These are phyloP conservation scores for Decorospora gaudefroyi DNA, from an alignment of 2,329 filamentous ascomycete species.

Conservation along the genomic window DNA sequence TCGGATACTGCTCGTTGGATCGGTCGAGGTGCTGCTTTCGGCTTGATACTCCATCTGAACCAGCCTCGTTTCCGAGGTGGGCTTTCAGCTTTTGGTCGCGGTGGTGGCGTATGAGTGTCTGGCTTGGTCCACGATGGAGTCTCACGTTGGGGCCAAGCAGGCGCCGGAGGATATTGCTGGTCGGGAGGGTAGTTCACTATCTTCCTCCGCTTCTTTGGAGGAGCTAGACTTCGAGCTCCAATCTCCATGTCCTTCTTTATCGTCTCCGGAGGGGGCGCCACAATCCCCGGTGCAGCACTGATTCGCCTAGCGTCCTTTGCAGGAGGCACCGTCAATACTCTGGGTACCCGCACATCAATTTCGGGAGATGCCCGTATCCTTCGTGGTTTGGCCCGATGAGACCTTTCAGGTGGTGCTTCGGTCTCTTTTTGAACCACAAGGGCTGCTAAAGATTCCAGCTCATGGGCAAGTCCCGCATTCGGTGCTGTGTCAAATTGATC, in stretches of 20 bases:
- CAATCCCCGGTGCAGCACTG: slow-evolving; percentile 7
- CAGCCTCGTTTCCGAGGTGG: slow-evolving; percentile 16
- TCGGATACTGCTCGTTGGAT: background rate
- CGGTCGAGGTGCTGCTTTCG: slow-evolving; percentile 15
- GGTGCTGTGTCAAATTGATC: background rate
- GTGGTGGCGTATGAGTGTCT: slow-evolving; percentile 22
- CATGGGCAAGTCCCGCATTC: background rate
- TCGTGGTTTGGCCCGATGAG: background rate
- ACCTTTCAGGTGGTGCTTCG: background rate
- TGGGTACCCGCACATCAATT: slow-evolving; percentile 7
- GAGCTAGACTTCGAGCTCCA: background rate
- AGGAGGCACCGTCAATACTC: slow-evolving; percentile 5
- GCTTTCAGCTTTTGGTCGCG: slow-evolving; percentile 7
- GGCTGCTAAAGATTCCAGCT: background rate
- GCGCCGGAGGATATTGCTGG: slow-evolving; percentile 30
- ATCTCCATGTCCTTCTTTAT: slow-evolving; percentile 2
- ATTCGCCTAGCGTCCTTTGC: background rate
- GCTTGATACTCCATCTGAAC: slow-evolving; percentile 13
- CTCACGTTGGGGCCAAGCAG: slow-evolving; percentile 31
- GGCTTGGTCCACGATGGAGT: slow-evolving; percentile 31
- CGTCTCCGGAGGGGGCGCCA: slow-evolving; percentile 14
- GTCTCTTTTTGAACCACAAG: background rate
- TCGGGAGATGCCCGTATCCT: slow-evolving; percentile 2
- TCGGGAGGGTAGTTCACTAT: slow-evolving; percentile 18
- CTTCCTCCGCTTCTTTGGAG: slow-evolving; percentile 15